Conservation (phyloP, 1,284 basidiomycete species). For the Hortiboletus rubellus region DNA sequence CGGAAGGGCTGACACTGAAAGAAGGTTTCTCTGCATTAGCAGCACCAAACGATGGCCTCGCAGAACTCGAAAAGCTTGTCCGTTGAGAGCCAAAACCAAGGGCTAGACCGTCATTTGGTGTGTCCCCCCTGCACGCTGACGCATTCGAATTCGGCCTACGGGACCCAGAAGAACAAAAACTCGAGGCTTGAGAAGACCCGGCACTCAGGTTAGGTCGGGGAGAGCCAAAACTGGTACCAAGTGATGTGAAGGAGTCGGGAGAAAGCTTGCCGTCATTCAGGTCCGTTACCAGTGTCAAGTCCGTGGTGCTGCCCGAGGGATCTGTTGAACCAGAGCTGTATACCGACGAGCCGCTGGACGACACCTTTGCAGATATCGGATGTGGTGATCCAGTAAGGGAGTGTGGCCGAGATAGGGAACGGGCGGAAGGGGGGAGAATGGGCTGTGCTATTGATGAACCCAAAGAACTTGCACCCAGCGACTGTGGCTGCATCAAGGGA, state of each 20-base stretch:
- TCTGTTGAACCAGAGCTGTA: slow-evolving; percentile 22
- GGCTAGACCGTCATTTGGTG: slow-evolving; percentile 16
- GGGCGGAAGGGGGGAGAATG: slow-evolving; percentile 21
- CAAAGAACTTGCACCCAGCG: slow-evolving; percentile 19
- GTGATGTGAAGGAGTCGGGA: slow-evolving; percentile 28
- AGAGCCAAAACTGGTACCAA: slow-evolving; percentile 29
- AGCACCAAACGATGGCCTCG: slow-evolving; percentile 23
- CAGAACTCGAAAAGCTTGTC: slow-evolving; percentile 24
- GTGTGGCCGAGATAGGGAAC: slow-evolving; percentile 28
- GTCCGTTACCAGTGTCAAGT: slow-evolving; percentile 28
- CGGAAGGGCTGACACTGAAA: slow-evolving; percentile 15
- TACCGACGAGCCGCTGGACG: slow-evolving; percentile 23
- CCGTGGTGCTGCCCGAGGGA: slow-evolving; percentile 13
- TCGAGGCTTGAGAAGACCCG: slow-evolving; percentile 30
- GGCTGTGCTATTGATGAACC: slow-evolving; percentile 20
- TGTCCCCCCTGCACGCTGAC: slow-evolving; percentile 23
- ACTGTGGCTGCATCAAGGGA: slow-evolving; percentile 24
- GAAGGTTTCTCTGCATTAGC: slow-evolving; percentile 19
- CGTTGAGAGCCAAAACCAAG: slow-evolving; percentile 24
- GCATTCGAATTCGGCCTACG: slow-evolving; percentile 24
- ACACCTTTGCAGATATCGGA: slow-evolving; percentile 17
- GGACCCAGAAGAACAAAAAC: slow-evolving; percentile 25
- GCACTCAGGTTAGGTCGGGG: slow-evolving; percentile 27
- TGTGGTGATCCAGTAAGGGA: slow-evolving; percentile 33
- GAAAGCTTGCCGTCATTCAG: slow-evolving; percentile 28